Evolutionary conservation across 495 filamentous ascomycete genomes (phyloP).

Genomic region (Aspergillus ostianus): DNA sequence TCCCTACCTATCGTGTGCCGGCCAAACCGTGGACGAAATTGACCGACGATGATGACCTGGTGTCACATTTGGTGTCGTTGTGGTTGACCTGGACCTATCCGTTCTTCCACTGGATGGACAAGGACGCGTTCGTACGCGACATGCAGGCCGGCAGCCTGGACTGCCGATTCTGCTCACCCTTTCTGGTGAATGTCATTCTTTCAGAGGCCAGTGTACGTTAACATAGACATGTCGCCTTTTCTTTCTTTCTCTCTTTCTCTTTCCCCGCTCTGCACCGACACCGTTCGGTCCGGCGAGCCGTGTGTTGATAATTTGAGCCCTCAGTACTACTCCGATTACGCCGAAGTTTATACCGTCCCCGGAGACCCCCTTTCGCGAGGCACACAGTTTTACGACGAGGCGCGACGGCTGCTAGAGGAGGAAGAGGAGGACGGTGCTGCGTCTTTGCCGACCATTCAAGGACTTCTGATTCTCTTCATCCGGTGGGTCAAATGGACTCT

Average conservation of each 20-base stretch:
- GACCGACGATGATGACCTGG: constrained; percentile 45
- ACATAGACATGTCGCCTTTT: background rate
- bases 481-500: constrained; percentile 13
- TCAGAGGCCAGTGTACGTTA: constrained; percentile 30
- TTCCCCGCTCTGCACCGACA: background rate
- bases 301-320: background rate
- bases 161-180: constrained; percentile 40
- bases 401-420: constrained; percentile 20
- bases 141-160: constrained; percentile 32
- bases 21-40: constrained; percentile 47
- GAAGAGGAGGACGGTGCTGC: constrained; percentile 17
- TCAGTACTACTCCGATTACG: constrained; percentile 30
- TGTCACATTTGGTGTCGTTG: constrained; percentile 46
- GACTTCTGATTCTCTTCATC: constrained; percentile 18
- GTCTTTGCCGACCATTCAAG: constrained; percentile 25
- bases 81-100: constrained; percentile 47
- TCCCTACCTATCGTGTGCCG: constrained; percentile 32
- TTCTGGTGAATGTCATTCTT: constrained; percentile 48
- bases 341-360: constrained; percentile 23
- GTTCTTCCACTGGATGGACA: constrained; percentile 41
- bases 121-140: constrained; percentile 40
- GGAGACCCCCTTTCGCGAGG: constrained; percentile 22
- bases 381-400: constrained; percentile 27
- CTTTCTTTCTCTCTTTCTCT: background rate
- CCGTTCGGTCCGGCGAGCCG: background rate